Conservation (phyloP, 2,329 filamentous ascomycete species). For the Fusarium pilosicola region DNA sequence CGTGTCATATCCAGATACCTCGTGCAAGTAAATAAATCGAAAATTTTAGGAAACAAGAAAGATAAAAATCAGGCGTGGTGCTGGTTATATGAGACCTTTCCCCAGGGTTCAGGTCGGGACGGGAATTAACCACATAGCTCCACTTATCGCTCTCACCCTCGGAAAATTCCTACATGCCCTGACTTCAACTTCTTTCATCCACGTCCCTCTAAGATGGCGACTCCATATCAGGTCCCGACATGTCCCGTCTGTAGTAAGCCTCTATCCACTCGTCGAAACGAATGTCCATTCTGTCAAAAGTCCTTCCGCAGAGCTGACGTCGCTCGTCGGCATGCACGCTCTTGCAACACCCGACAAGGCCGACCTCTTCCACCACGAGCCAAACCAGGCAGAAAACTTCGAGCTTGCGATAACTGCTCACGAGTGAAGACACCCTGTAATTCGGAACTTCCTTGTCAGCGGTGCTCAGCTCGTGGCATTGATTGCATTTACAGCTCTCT, state of each 20-base stretch:
- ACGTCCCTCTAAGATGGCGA: neutral
- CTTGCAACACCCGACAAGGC: slow-evolving; percentile 8
- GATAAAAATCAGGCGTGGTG: neutral
- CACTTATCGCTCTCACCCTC: slow-evolving; percentile 1
- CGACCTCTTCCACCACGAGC: slow-evolving; percentile 8
- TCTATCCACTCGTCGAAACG: neutral
- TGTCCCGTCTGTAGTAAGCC: neutral
- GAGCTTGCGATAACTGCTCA: slow-evolving; percentile 24
- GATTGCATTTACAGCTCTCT: slow-evolving; percentile 17
- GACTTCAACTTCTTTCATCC: neutral
- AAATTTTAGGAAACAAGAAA: neutral
- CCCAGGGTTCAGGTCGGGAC: neutral
- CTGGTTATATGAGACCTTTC: neutral
- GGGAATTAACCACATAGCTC: slow-evolving; percentile 25
- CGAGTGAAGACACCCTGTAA: slow-evolving; percentile 7
- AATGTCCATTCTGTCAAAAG: slow-evolving; percentile 30
- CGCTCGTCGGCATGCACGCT: slow-evolving; percentile 17
- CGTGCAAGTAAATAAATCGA: accelerated
- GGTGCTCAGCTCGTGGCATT: slow-evolving; percentile 1
- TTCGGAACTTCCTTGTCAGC: neutral
- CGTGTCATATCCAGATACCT: neutral
- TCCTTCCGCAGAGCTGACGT: slow-evolving; percentile 24
- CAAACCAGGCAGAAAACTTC: slow-evolving; percentile 25
- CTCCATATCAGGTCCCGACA: neutral
- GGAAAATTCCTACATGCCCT: slow-evolving; percentile 28